Conservation (phyloP, 1,284 basidiomycete species). For the Rhodofomes roseus region DNA sequence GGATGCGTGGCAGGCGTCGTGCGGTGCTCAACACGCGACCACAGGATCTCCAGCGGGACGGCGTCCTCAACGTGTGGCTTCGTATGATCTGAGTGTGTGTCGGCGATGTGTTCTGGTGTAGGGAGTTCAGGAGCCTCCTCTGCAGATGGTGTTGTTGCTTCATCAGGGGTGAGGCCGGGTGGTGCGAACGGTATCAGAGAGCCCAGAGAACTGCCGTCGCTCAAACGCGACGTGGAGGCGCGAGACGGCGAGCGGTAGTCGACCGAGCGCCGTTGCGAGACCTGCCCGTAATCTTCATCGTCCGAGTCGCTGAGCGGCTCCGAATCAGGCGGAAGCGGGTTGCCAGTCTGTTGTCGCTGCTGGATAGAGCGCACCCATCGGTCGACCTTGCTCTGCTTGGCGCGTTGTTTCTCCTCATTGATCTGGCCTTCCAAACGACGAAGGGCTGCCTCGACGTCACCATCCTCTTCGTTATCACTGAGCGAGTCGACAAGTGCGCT, state of each 20-base stretch:
- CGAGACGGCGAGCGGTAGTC: neutral
- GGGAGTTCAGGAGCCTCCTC: neutral
- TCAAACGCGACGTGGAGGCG: neutral
- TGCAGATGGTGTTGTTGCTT: neutral
- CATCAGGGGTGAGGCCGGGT: neutral
- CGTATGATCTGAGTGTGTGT: slow-evolving; percentile 34
- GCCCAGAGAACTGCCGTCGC: neutral
- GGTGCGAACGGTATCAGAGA: neutral
- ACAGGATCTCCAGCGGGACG: slow-evolving; percentile 63
- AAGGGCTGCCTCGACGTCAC: slow-evolving; percentile 79
- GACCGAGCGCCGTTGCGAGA: slow-evolving; percentile 1
- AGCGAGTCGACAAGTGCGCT: slow-evolving; percentile 75
- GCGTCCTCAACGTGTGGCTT: slow-evolving; percentile 56
- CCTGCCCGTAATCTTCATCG: slow-evolving; percentile 25
- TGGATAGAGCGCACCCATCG: slow-evolving; percentile 76
- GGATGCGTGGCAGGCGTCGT: slow-evolving; percentile 35
- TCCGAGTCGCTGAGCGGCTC: slow-evolving; percentile 48
- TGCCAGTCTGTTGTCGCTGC: slow-evolving; percentile 50
- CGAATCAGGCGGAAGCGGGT: slow-evolving; percentile 59
- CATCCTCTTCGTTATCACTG: slow-evolving; percentile 68
- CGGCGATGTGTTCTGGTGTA: neutral
- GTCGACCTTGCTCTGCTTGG: slow-evolving; percentile 75
- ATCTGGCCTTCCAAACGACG: slow-evolving; percentile 80
- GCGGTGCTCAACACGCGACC: slow-evolving; percentile 44
- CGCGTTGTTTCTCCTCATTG: slow-evolving; percentile 61